Conservation (phyloP, 805 yeast species). For the Ogataea wickerhamii region DNA sequence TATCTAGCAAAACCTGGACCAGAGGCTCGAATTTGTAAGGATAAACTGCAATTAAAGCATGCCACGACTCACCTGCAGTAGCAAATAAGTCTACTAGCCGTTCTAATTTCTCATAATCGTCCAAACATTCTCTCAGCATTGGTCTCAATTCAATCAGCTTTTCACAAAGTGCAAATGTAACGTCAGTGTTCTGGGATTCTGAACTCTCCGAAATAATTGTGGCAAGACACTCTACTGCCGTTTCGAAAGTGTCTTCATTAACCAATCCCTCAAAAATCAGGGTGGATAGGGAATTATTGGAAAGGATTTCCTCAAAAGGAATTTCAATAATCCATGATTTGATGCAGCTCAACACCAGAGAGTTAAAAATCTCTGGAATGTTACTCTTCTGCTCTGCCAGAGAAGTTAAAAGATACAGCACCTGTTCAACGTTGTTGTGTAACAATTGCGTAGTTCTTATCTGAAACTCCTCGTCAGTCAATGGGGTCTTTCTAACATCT, state of each 20-base stretch:
- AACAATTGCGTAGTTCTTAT: slow-evolving; percentile 61
- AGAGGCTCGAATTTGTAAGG: slow-evolving; percentile 70
- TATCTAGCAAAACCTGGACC: slow-evolving; percentile 66
- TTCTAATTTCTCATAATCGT: slow-evolving; percentile 64
- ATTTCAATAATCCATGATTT: slow-evolving; percentile 91
- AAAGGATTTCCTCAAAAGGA: slow-evolving; percentile 65
- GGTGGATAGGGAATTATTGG: slow-evolving; percentile 58
- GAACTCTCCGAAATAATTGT: slow-evolving; percentile 78
- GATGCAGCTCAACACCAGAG: slow-evolving; percentile 66
- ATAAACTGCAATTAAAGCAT: slow-evolving; percentile 69
- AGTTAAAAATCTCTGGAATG: slow-evolving; percentile 33
- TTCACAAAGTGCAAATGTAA: slow-evolving; percentile 64
- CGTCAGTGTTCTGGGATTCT: slow-evolving; percentile 54
- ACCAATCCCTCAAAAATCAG: slow-evolving; percentile 62
- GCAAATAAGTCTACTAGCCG: slow-evolving; percentile 74
- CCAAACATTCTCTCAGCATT: slow-evolving; percentile 43
- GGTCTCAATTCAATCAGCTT: slow-evolving; percentile 63
- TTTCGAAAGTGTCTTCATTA: slow-evolving; percentile 68
- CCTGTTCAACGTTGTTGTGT: slow-evolving; percentile 61
- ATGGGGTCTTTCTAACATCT: slow-evolving; percentile 70
- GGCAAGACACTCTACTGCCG: slow-evolving; percentile 82
- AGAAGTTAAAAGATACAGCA: slow-evolving; percentile 58
- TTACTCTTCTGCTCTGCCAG: slow-evolving; percentile 33
- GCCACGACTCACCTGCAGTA: slow-evolving; percentile 97
- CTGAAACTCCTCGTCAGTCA: slow-evolving; percentile 78